Conservation (phyloP, 176 grass and related monocot species). For the Ampelocalamus luodianensis region DNA sequence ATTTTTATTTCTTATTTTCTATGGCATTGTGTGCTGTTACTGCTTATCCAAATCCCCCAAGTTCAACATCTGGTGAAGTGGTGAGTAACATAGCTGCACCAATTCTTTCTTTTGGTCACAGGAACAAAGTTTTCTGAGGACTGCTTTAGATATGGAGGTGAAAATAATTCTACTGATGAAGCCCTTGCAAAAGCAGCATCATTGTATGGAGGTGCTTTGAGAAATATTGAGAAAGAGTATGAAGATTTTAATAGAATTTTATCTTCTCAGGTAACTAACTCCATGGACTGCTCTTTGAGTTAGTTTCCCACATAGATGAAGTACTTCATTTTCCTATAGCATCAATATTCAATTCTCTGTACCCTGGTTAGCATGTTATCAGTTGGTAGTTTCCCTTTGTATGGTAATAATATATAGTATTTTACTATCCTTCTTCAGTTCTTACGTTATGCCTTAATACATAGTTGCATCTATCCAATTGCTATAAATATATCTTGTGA, state of each 20-base stretch:
- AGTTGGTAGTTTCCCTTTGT: not conserved
- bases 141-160: slow-evolving; percentile 92
- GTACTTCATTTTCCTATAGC: not conserved
- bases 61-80: slow-evolving; percentile 34
- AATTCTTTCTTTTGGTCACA: slow-evolving; percentile 53
- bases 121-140: slow-evolving; percentile 97
- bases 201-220: slow-evolving; percentile 85
- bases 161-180: slow-evolving; percentile 72
- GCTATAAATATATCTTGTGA: not conserved
- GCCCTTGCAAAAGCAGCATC: slow-evolving; percentile 77
- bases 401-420: not conserved
- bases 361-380: not conserved
- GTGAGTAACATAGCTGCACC: slow-evolving; percentile 13
- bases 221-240: slow-evolving; percentile 94
- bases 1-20: not conserved
- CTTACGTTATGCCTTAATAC: slow-evolving; percentile 1
- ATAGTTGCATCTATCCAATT: not conserved
- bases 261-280: slow-evolving; percentile 75
- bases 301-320: slow-evolving; percentile 26
- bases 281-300: slow-evolving; percentile 9
- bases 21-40: not conserved
- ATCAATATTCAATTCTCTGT: not conserved
- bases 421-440: not conserved
- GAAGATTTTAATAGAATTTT: slow-evolving; percentile 86
- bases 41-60: slow-evolving; percentile 14